Evolutionary conservation across 345 rosid species (phyloP), one percentile per base, ranked within the genome.

Genomic region (Moringa oleifera): DNA sequence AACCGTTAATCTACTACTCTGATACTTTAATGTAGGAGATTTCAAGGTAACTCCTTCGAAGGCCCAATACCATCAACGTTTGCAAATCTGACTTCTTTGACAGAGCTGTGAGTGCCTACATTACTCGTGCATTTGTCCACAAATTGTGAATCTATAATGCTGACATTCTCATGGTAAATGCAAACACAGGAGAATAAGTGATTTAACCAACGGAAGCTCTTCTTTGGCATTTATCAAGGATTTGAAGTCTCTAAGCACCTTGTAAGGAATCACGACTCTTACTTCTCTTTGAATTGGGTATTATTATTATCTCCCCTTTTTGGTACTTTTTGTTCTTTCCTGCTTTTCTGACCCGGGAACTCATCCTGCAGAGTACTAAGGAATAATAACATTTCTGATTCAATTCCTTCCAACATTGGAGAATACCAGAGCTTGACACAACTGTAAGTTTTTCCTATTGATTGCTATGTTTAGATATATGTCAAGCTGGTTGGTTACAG

Each of bases 51-150:
- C 60, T 70, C 81, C 62, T 71, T 86, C 37, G 69, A 58, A 21
- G 89, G 92, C 65, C 78, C 92, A 7, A 81, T 86, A 41, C 92
- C 92, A 6, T 74, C 81, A n/a, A 66, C 83, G 54, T 79, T 88
- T 57, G 67, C 85, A 58, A 88, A 70, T 65, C 67, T 85, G 45
- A 74, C 75, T 65, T 65, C 78, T 58, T 50, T 85, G 75, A 68
- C 67, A 75, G 80, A 72, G 51, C 67, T 83, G 91, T 88, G 72
- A 81, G 95, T 81, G 66, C 56, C 15, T 46, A 36, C 33, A 23
- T 19, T 68, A n/a, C 63, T 56, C 54, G n/a, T 20, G 47, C 0
- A 33, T 57, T 50, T 61, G 12, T 55, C 49, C n/a, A 49, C 0
- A 21, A 60, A 51, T 60, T 19, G 17, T 8, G 64, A 19, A 60